These are phyloP conservation scores for Yarrowia deformans DNA, from an alignment of 805 yeast species.

Conservation along the genomic window DNA sequence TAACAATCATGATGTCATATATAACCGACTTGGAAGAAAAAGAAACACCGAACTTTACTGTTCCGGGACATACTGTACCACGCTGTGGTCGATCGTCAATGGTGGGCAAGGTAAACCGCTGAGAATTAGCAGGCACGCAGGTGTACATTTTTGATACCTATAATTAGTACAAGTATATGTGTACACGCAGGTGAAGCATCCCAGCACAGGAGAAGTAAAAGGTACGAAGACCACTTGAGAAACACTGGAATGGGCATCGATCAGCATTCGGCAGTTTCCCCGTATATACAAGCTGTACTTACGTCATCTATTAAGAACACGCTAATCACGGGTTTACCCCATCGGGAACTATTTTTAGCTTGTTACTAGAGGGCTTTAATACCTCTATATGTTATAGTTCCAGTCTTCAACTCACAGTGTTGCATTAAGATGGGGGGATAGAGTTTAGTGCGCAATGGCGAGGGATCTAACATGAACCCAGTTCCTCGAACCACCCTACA, in stretches of 20 bases:
- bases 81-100: background rate
- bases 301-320: too few relatives aligned
- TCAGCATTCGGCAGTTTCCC: too few relatives aligned
- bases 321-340: background rate
- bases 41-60: slow-evolving; percentile 1
- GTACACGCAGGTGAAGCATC: too few relatives aligned
- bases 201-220: too few relatives aligned
- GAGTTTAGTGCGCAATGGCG: slow-evolving; percentile 22
- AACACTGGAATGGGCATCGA: too few relatives aligned
- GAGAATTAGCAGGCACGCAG: too few relatives aligned
- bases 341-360: slow-evolving; percentile 2
- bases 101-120: too few relatives aligned
- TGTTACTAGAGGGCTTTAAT: background rate
- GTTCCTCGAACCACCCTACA: background rate
- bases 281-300: too few relatives aligned
- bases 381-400: background rate
- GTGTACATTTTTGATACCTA: too few relatives aligned
- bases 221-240: too few relatives aligned
- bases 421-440: background rate
- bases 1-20: background rate
- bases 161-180: too few relatives aligned
- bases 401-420: slow-evolving; percentile 1
- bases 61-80: background rate
- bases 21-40: background rate
- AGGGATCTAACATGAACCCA: slow-evolving; percentile 11